Evolutionary conservation across 345 rosid genomes (phyloP), one percentile per base, ranked within the genome.

Genomic region (Conringia planisiliqua): DNA sequence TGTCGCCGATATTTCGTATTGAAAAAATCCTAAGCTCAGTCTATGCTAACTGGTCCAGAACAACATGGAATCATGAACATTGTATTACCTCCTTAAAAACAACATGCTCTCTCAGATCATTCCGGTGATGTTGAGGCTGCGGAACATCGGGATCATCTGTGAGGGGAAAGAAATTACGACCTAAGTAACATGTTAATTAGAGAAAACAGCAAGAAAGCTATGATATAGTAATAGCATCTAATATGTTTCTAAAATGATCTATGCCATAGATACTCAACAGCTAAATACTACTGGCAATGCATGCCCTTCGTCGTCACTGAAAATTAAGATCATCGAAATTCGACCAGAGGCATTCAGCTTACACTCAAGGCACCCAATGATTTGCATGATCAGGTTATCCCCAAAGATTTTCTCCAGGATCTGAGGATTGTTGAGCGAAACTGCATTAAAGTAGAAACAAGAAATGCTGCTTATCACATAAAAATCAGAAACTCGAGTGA

Each of bases 341-440:
- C 36, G 14, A 67, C 62, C 36, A 67, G 33, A 27, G 51, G 51
- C 51, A 67, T n/a, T n/a, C n/a, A 56, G 48, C 97, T 86, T 86
- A 95, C 99, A 87, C 85, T 92, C 99, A 11, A 95, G 97, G 68
- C 97, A 82, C 60, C 99, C 97, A 38, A 95, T 83, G 62, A 87
- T 78, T 74, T 92, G 91, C 92, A 95, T 86, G 80, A 95, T 86
- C 78, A 90, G 80, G 60, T 87, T 90, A 84, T 92, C 93, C 80
- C 88, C 96, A 61, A 90, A 86, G 61, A 92, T 83, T 82, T 82
- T 90, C 77, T 87, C 96, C 62, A 92, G 87, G 62, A 95, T 85
- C 81, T 84, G 91, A 81, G 84, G 81, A 76, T 83, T 92, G 72
- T 90, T 92, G 70, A 95, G 87, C 70, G 87, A 78, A 82, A 95